These are phyloP conservation scores for Syzygium jambos DNA, from an alignment of 345 rosid species.

Conservation along the genomic window DNA sequence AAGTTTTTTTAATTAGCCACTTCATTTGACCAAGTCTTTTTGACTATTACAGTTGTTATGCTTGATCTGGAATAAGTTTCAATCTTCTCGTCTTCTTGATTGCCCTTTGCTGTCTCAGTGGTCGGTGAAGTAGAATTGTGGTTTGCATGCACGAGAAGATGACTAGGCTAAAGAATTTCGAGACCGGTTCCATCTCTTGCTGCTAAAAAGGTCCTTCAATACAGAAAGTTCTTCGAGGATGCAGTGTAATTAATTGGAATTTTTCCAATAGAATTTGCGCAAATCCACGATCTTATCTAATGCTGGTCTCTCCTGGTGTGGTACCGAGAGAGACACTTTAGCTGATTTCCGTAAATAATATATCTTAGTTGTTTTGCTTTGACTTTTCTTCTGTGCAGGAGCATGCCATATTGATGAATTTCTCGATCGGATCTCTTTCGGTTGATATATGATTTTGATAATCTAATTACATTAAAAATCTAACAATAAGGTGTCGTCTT, in stretches of 20 bases:
- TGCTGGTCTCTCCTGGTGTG: neutral
- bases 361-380: neutral
- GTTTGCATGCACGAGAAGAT: neutral
- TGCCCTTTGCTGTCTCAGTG: neutral
- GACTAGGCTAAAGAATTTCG: neutral
- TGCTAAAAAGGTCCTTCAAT: no score
- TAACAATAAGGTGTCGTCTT: neutral
- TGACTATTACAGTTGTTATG: neutral
- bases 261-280: neutral
- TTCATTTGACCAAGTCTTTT: neutral
- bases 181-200: neutral
- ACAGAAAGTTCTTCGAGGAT: neutral
- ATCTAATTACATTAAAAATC: neutral
- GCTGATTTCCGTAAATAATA: neutral
- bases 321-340: neutral
- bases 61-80: neutral
- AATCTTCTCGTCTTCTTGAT: no score
- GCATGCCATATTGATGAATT: no score
- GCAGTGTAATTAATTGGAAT: neutral
- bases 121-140: neutral
- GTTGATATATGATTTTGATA: neutral
- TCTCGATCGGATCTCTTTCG: neutral
- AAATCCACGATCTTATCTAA: neutral
- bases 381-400: neutral
- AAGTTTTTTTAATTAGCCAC: neutral